Percentiles rank a stretch among this genome's conserved stretches.
phyloP scores from a whole-genome alignment of 306 rosid genomes.

The Carpinus fangiana region DNA sequence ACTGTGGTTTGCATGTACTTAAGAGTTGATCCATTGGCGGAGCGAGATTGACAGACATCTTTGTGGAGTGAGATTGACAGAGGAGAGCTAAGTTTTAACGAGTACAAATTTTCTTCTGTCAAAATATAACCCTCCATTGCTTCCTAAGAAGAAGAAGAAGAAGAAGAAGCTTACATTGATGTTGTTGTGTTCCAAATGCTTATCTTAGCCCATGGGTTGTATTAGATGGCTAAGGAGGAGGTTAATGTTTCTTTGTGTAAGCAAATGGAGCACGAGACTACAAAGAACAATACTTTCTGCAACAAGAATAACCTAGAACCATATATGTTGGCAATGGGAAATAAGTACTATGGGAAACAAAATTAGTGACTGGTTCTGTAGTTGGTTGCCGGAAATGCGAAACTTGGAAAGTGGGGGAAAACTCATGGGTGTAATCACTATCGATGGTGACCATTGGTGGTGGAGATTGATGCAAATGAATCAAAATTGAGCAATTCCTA shows the following conservation, averaged over 20 bases:
- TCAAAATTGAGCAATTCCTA: background rate
- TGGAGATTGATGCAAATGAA: background rate
- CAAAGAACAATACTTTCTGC: background rate
- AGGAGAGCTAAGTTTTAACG: background rate
- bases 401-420: background rate
- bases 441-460: background rate
- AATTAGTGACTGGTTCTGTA: background rate
- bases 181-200: background rate
- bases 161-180: background rate
- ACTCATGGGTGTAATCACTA: slow-evolving; percentile 3
- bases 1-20: background rate
- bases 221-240: background rate
- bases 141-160: background rate
- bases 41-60: background rate
- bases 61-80: background rate
- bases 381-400: background rate
- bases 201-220: background rate
- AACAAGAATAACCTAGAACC: background rate
- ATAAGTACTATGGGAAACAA: background rate
- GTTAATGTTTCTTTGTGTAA: background rate
- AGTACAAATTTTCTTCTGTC: background rate
- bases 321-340: background rate
- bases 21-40: background rate
- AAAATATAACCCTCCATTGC: background rate
- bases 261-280: background rate